Conservation (phyloP, 2,329 filamentous ascomycete species). For the Aspergillus terreus region DNA sequence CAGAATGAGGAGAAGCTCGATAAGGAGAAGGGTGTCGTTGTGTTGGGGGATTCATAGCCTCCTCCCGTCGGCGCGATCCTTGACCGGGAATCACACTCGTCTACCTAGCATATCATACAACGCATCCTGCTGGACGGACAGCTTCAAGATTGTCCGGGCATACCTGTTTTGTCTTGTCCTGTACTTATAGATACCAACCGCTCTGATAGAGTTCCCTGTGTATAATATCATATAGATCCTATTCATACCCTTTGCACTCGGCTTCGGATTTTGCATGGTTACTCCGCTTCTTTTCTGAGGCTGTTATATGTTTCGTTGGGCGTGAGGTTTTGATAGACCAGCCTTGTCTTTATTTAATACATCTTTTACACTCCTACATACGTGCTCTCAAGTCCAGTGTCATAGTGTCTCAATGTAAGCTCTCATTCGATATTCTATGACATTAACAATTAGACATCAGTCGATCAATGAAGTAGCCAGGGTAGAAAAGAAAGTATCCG, state of each 20-base stretch:
- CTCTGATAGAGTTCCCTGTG: not conserved
- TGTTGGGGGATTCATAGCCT: constrained; percentile 15
- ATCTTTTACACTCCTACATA: no score
- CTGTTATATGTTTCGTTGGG: no score
- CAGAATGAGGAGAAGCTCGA: constrained; percentile 52
- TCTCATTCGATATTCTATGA: constrained; percentile 14
- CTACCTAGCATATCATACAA: no score
- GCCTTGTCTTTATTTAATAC: no score
- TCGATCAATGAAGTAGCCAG: not conserved
- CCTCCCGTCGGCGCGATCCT: not conserved
- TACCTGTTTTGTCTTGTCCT: not conserved
- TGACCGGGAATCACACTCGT: not conserved
- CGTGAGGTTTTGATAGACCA: no score
- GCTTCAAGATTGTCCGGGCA: not conserved
- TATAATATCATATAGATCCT: not conserved
- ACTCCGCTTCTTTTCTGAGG: no score
- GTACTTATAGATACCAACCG: not conserved
- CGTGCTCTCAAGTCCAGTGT: no score
- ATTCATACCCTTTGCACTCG: not conserved
- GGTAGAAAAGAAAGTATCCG: not conserved
- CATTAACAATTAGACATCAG: constrained; percentile 21
- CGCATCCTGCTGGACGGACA: no score
- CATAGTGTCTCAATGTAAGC: constrained; percentile 1
- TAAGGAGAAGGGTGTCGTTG: constrained; percentile 37
- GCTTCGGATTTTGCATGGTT: not conserved